Evolutionary conservation across 108 stramenopile species (phyloP), one percentile per base, ranked within the genome.

Genomic region (Aureococcus anophagefferens): DNA sequence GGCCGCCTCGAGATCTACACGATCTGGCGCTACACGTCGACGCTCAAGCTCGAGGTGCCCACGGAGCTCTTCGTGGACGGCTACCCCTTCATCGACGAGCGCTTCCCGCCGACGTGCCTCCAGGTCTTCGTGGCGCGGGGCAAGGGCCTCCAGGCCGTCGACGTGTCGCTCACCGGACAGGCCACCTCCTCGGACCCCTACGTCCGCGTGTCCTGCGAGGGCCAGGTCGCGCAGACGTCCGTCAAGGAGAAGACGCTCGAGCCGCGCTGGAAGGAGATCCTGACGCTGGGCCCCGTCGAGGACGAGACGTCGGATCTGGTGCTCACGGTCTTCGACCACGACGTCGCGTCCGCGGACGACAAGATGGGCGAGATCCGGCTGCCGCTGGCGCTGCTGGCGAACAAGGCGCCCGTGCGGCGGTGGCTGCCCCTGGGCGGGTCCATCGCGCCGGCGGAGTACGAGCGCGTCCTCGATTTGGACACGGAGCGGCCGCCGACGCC

Each of bases 291-390:
- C 40, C 40, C 40, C 13, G 40, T 44, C 9, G 40, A 44, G 40
- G 40, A 13, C 13, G 40, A 44, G 5, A 13, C 5, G 5, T 37
- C 51, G 7, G 15, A 33, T 9, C 59, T 70, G 5, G 62, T 62
- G 33, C 18, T 63, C 63, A 7, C 63, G 18, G 35, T 71, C 9
- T 59, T 35, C 35, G 70, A 71, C 33, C 32, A 71, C n/a, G 63
- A 71, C 63, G 33, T 70, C 46, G 63, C 70, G 32, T 33, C 32
- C 4, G 63, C 34, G 33, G 63, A 71, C 62, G 63, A 71, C 36
- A 11, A 35, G 62, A 71, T 71, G 18, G 70, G 70, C 5, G 30
- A 21, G n/a, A 62, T 70, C 69, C 33, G 32, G 32, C 33, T 70
- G 18, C 3, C 32, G 11, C 59, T 70, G 29, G 51, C 33, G 5